Conservation (phyloP, 2,329 filamentous ascomycete genomes). For the Harringtonia aguacate region DNA sequence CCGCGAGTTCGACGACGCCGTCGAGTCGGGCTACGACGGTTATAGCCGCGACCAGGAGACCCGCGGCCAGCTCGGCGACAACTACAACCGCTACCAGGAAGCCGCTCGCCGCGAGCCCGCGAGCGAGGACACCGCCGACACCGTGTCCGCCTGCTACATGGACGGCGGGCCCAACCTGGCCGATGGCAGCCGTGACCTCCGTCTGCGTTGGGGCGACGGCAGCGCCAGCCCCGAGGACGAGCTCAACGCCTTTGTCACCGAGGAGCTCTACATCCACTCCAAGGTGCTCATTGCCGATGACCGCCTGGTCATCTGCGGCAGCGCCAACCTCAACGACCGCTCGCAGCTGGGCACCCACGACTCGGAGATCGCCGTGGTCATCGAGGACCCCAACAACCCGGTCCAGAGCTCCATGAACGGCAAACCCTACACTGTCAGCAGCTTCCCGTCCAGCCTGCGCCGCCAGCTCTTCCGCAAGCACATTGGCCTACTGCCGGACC, state of each 20-base stretch:
- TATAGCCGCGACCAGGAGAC: constrained; percentile 14
- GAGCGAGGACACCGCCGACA: constrained; percentile 54
- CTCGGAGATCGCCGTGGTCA: constrained; percentile 78
- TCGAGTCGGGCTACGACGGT: constrained; percentile 33
- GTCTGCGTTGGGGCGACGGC: not conserved
- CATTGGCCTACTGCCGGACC: constrained; percentile 66
- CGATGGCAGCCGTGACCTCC: not conserved
- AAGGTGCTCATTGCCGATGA: constrained; percentile 78
- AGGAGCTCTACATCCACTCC: constrained; percentile 53
- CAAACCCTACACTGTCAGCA: constrained; percentile 54
- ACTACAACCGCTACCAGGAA: constrained; percentile 63
- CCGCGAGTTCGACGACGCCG: constrained; percentile 49
- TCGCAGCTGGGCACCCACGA: constrained; percentile 80
- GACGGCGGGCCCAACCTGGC: constrained; percentile 60
- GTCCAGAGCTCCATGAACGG: constrained; percentile 68
- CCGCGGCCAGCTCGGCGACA: constrained; percentile 24
- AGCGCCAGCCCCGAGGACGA: constrained; percentile 33
- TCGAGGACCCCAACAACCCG: constrained; percentile 59
- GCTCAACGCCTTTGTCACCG: constrained; percentile 49
- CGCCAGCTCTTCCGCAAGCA: constrained; percentile 85
- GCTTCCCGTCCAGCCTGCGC: constrained; percentile 68
- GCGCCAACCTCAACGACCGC: constrained; percentile 44
- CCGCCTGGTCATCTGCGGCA: constrained; percentile 70
- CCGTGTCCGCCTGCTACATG: constrained; percentile 76
- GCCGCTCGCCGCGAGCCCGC: constrained; percentile 39